These are phyloP conservation scores for Elsinoe ampelina DNA, from an alignment of 2,329 filamentous ascomycete genomes.

Conservation along the genomic window DNA sequence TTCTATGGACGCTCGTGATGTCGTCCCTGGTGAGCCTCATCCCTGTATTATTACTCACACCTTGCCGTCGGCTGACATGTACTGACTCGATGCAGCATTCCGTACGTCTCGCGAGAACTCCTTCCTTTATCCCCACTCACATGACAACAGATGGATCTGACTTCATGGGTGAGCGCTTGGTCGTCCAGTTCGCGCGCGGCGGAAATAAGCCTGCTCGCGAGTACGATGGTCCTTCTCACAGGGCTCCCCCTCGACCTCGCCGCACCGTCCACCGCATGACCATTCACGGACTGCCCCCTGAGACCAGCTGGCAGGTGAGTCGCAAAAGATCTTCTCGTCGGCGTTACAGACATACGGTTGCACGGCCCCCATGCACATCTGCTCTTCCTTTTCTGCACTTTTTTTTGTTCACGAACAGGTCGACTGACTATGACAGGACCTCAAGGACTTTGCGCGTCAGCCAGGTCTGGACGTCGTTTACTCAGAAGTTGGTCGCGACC, in stretches of 20 bases:
- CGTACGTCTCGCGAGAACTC: slow-evolving; percentile 40
- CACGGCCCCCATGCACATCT: not conserved
- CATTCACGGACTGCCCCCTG: slow-evolving; percentile 89
- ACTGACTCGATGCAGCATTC: slow-evolving; percentile 42
- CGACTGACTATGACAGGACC: slow-evolving; percentile 84
- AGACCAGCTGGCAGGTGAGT: slow-evolving; percentile 99
- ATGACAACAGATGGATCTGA: slow-evolving; percentile 71
- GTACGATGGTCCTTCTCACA: slow-evolving; percentile 23
- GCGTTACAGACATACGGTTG: slow-evolving; percentile 14
- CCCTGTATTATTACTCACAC: slow-evolving; percentile 18
- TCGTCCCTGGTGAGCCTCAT: slow-evolving; percentile 75
- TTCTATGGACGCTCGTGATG: slow-evolving; percentile 93
- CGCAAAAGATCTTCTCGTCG: slow-evolving; percentile 31
- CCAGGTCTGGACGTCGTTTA: slow-evolving; percentile 97
- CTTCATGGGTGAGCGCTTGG: slow-evolving; percentile 95
- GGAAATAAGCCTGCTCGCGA: slow-evolving; percentile 53
- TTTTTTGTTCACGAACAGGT: slow-evolving; percentile 34
- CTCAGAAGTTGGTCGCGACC: slow-evolving; percentile 87
- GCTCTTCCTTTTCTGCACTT: slow-evolving; percentile 24
- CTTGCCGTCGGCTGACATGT: slow-evolving; percentile 14
- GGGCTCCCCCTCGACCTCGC: slow-evolving; percentile 68
- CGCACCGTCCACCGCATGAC: slow-evolving; percentile 96
- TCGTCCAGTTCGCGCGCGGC: slow-evolving; percentile 95
- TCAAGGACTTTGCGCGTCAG: slow-evolving; percentile 98
- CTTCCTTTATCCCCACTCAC: not conserved